These are phyloP conservation scores for Gossypium trilobum DNA, from an alignment of 441 rosid species.

Conservation along the genomic window DNA sequence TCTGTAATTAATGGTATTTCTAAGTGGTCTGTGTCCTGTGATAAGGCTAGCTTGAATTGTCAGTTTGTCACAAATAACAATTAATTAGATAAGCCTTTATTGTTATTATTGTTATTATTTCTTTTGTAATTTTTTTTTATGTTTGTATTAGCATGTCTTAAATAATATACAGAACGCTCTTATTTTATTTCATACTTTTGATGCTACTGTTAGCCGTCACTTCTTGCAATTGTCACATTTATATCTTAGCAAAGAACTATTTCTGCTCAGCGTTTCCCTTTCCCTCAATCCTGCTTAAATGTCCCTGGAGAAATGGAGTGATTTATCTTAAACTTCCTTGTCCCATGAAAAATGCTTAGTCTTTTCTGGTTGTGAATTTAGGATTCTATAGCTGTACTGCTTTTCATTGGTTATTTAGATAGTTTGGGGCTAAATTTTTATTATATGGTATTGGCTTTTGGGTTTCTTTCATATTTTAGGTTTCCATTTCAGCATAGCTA, in stretches of 20 bases:
- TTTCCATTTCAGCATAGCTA: background rate
- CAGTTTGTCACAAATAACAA: background rate
- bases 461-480: background rate
- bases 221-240: background rate
- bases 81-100: background rate
- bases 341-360: background rate
- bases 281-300: background rate
- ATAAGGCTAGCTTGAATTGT: background rate
- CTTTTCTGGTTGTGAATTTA: background rate
- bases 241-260: background rate
- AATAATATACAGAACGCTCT: background rate
- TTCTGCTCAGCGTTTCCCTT: background rate
- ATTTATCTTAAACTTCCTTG: background rate
- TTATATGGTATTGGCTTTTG: background rate
- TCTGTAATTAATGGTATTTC: background rate
- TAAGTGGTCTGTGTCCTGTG: background rate
- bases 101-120: background rate
- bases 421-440: background rate
- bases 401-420: background rate
- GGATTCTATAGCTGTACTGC: background rate
- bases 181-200: background rate
- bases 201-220: background rate
- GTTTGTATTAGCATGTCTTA: slow-evolving; percentile 3
- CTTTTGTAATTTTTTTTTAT: background rate
- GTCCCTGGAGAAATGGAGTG: background rate